These are phyloP conservation scores for Globisporangium paroecandrum DNA, from an alignment of 352 stramenopile genomes.

Conservation along the genomic window DNA sequence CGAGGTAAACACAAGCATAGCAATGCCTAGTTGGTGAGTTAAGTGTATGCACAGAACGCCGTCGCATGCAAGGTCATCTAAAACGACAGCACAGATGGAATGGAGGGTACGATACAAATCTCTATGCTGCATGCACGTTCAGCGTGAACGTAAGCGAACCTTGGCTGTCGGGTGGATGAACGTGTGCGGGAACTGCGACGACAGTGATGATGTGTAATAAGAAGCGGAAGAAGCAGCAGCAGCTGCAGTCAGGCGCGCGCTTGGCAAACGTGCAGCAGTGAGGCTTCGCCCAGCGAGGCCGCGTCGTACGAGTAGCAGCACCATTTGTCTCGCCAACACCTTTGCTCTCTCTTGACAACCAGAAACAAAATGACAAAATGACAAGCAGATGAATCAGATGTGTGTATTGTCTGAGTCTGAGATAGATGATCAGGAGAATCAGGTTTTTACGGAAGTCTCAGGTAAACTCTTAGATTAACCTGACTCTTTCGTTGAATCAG, in stretches of 20 bases:
- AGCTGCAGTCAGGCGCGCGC: background rate
- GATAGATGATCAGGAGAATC: no score
- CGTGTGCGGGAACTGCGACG: conserved; percentile 21
- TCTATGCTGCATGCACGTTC: background rate
- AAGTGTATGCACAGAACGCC: no score
- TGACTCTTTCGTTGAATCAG: background rate
- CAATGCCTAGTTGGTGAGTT: no score
- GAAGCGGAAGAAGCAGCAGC: background rate
- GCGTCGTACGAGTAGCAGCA: background rate
- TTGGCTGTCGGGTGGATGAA: conserved; percentile 41
- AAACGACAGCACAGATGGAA: no score
- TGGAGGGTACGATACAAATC: no score
- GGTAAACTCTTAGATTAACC: background rate
- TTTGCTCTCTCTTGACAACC: background rate
- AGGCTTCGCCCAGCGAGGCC: background rate
- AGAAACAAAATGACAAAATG: background rate
- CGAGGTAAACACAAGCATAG: no score
- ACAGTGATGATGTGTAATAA: background rate
- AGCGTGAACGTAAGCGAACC: conserved; percentile 17
- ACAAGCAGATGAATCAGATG: no score
- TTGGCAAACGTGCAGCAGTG: background rate
- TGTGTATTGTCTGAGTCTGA: no score
- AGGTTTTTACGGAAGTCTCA: background rate
- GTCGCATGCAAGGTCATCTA: no score
- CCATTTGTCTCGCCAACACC: background rate